A percentile compares a stretch with the other conserved stretches of the same genome.
These are phyloP conservation scores for Hypericum androsaemum DNA, from an alignment of 345 rosid species.

Conservation along the genomic window DNA sequence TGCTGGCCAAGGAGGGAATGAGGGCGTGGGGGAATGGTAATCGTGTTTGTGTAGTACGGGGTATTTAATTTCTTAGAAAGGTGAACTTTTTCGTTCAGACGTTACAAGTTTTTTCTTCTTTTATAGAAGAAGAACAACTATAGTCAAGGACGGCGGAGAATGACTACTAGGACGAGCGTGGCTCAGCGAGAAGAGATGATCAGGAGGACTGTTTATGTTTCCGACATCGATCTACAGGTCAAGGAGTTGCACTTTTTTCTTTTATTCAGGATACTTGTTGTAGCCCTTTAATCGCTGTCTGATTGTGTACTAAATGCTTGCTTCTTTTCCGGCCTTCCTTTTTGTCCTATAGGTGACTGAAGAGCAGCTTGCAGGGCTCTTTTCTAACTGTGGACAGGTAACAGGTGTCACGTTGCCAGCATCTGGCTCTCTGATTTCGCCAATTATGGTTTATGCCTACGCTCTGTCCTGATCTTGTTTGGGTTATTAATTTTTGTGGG, in stretches of 20 bases:
- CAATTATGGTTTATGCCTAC: not conserved
- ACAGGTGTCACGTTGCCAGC: slow-evolving; percentile 18
- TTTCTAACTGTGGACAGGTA: slow-evolving; percentile 72
- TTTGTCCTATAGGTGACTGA: slow-evolving; percentile 56
- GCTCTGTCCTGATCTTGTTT: slow-evolving; percentile 7
- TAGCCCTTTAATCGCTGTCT: not conserved
- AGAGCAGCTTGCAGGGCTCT: slow-evolving; percentile 77
- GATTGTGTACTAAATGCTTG: slow-evolving; percentile 1
- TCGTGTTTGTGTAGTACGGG: too few relatives aligned
- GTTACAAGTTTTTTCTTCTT: slow-evolving; percentile 3
- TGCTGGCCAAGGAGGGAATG: too few relatives aligned
- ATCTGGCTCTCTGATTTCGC: not conserved
- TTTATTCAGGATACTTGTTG: slow-evolving; percentile 16
- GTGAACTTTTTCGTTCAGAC: too few relatives aligned
- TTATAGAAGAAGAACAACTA: slow-evolving; percentile 49
- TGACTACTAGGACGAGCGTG: slow-evolving; percentile 46
- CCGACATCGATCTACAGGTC: slow-evolving; percentile 49
- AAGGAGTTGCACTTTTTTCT: too few relatives aligned
- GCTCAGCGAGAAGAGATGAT: slow-evolving; percentile 62
- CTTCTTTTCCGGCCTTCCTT: slow-evolving; percentile 4
- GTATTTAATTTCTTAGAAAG: too few relatives aligned
- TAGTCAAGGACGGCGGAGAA: slow-evolving; percentile 53
- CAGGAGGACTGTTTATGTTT: slow-evolving; percentile 52
- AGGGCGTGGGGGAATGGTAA: too few relatives aligned
- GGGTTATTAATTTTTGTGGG: slow-evolving; percentile 12